Conservation (phyloP, 179 eudicot species). For the Kewa caespitosa region DNA sequence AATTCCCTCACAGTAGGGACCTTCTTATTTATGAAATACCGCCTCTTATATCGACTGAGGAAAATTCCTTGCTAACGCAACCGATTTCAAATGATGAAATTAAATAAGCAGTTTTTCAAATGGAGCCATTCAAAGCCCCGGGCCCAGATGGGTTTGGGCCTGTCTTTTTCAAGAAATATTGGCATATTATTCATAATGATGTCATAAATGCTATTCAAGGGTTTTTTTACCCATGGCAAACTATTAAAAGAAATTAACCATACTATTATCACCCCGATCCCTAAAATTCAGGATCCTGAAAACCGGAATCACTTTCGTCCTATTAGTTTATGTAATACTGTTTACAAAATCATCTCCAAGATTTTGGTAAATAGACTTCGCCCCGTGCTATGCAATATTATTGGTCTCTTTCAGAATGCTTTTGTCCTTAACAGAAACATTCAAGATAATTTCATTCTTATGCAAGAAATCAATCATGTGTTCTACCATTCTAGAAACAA, state of each 20-base stretch:
- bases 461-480: background rate
- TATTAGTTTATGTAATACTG: background rate
- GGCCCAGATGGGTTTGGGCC: background rate
- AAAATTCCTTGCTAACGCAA: background rate
- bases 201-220: background rate
- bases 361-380: background rate
- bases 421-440: background rate
- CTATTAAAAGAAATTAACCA: background rate
- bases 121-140: background rate
- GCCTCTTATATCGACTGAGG: background rate
- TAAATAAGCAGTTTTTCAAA: background rate
- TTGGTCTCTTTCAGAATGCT: background rate
- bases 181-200: background rate
- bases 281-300: background rate
- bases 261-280: background rate
- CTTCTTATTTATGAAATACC: background rate
- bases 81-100: background rate
- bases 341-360: slow-evolving; percentile 1
- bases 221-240: background rate
- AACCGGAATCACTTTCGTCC: background rate
- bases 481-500: background rate
- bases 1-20: background rate
- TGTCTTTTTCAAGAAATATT: background rate
- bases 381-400: background rate
- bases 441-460: background rate